These are phyloP conservation scores for Pythium phragmiticola DNA, from an alignment of 352 stramenopile genomes.

Conservation along the genomic window DNA sequence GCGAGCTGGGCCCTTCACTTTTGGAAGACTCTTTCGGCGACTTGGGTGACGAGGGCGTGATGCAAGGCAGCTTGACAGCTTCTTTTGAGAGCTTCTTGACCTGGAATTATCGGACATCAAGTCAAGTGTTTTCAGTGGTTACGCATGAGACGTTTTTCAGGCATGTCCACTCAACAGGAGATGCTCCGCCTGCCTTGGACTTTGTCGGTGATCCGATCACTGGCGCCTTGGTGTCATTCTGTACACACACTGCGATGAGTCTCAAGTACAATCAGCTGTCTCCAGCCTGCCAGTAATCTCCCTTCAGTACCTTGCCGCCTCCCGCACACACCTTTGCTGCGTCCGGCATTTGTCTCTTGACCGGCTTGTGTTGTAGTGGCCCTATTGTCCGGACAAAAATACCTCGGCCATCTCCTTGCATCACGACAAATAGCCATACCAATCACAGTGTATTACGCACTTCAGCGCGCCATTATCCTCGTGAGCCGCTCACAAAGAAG, in stretches of 20 bases:
- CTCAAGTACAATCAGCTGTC: neutral
- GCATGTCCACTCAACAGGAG: neutral
- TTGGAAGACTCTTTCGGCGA: slow-evolving; percentile 34
- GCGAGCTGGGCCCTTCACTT: slow-evolving; percentile 1
- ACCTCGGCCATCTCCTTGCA: neutral
- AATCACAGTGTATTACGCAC: slow-evolving; percentile 1
- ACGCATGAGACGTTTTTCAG: neutral
- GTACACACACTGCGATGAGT: neutral
- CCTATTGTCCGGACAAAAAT: neutral
- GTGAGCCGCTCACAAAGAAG: neutral
- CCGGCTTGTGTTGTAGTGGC: neutral
- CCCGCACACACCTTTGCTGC: slow-evolving; percentile 3
- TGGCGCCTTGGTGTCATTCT: slow-evolving; percentile 19
- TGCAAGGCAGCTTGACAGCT: slow-evolving; percentile 41
- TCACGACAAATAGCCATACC: neutral
- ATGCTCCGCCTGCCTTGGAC: neutral
- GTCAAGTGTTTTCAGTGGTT: neutral
- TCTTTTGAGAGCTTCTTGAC: slow-evolving; percentile 31
- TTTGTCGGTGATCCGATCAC: slow-evolving; percentile 16
- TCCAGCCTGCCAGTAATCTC: neutral
- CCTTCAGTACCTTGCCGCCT: slow-evolving; percentile 1
- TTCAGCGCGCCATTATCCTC: neutral
- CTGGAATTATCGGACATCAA: slow-evolving; percentile 5
- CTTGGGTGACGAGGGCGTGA: slow-evolving; percentile 25
- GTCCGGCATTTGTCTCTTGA: slow-evolving; percentile 11